Evolutionary conservation across 345 rosid genomes (phyloP).

Genomic region (Theobroma cacao): DNA sequence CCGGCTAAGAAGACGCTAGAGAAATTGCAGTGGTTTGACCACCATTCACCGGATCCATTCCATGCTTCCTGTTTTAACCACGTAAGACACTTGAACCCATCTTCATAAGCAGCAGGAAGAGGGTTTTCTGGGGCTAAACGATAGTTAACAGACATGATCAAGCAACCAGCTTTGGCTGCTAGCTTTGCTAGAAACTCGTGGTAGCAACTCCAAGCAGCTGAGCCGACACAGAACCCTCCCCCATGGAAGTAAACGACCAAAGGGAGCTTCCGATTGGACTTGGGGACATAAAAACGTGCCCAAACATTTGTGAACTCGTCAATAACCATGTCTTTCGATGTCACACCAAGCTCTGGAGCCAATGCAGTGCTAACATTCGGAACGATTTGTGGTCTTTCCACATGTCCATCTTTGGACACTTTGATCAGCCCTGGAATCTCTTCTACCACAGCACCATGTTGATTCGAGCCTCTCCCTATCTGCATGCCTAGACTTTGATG

Average conservation of each 20-base stretch:
- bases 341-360: conserved; percentile 42
- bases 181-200: conserved; percentile 50
- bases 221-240: conserved; percentile 66
- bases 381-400: conserved; percentile 49
- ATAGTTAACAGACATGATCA: conserved; percentile 51
- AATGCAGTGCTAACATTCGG: conserved; percentile 44
- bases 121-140: conserved; percentile 63
- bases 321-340: conserved; percentile 48
- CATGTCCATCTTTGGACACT: conserved; percentile 67
- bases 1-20: conserved; percentile 48
- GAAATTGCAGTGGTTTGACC: conserved; percentile 40
- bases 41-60: conserved; percentile 22
- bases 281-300: conserved; percentile 70
- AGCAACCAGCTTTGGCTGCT: conserved; percentile 37
- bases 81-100: conserved; percentile 45
- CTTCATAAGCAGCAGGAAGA: conserved; percentile 67
- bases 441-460: conserved; percentile 42
- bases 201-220: conserved; percentile 65
- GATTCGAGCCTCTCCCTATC: conserved; percentile 20
- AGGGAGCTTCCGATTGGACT: conserved; percentile 37
- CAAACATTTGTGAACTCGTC: conserved; percentile 52
- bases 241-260: conserved; percentile 65
- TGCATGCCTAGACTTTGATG: conserved; percentile 23
- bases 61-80: conserved; percentile 52
- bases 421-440: conserved; percentile 65